Evolutionary conservation across 2,329 filamentous ascomycete genomes (phyloP), one percentile per base, ranked within the genome.

Genomic region (Hypocrella siamensis): DNA sequence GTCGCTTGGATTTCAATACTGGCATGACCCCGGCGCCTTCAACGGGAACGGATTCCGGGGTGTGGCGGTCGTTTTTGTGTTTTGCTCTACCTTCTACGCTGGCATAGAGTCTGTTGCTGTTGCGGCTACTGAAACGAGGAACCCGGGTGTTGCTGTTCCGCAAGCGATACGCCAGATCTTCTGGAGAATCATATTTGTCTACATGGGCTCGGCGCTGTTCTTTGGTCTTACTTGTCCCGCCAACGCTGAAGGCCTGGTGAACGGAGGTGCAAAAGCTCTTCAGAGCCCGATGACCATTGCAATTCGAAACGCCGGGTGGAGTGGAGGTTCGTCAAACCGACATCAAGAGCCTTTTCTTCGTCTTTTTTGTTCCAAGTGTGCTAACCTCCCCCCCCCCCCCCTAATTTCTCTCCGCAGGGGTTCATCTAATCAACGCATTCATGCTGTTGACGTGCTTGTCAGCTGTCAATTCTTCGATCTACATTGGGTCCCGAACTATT

Each of bases 361-460:
- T 28, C 22, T 26, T 4, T 5, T n/a, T 17, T 19, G 16, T 14
- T 14, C 6, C 9, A 30, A 30, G 11, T n/a, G n/a, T n/a, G n/a
- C n/a, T n/a, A n/a, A n/a, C n/a, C n/a, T n/a, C n/a, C n/a, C n/a
- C n/a, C n/a, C n/a, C n/a, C n/a, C n/a, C n/a, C n/a, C n/a, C n/a
- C n/a, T n/a, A n/a, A n/a, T n/a, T n/a, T 29, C 16, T 14, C 21
- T 6, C 3, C 11, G 6, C 2, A 54, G 52, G 54, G 22, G 76
- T 79, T 1, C 73, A 86, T 46, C 65, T 86, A 2, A 79, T 86
- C 57, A 86, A 86, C 41, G 77, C 74, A 25, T 77, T 83, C 45
- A 81, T 83, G 43, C 65, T 86, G 31, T 58, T 82, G 7, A 81
- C 79, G 10, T 79, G 79, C 34, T 59, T 83, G 24, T 75, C 67